A percentile compares a stretch with the other conserved stretches of the same genome.
Evolutionary conservation across 257 asterid species (phyloP).

Genomic region (Misopates orontium): DNA sequence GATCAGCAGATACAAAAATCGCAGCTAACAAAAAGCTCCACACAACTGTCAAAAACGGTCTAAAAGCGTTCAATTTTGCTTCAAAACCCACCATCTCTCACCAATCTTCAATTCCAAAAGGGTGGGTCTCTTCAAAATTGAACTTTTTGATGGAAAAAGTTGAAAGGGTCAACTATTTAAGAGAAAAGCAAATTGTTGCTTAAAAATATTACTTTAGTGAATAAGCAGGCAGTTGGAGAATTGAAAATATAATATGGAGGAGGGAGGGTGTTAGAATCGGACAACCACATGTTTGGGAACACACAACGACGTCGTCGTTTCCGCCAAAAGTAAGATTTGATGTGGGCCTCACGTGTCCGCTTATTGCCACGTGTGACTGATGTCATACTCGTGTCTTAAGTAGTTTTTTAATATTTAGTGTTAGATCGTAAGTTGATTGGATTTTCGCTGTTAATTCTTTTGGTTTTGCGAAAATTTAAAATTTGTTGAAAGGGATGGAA

Average conservation of each 20-base stretch:
- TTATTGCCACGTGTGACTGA: constrained; percentile 17
- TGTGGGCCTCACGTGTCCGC: constrained; percentile 21
- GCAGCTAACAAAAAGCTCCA: constrained; percentile 82
- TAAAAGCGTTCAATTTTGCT: constrained; percentile 58
- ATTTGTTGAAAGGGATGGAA: too few relatives aligned
- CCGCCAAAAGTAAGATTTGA: not conserved
- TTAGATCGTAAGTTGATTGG: not conserved
- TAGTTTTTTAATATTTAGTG: not conserved
- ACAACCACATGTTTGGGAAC: constrained; percentile 1
- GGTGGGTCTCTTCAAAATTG: too few relatives aligned
- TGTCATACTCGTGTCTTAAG: not conserved
- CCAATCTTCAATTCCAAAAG: too few relatives aligned
- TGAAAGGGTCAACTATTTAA: too few relatives aligned
- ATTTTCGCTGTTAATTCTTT: too few relatives aligned
- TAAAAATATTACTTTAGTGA: too few relatives aligned
- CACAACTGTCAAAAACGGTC: constrained; percentile 54
- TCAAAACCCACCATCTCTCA: constrained; percentile 55
- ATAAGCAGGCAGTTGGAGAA: too few relatives aligned
- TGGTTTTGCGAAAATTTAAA: too few relatives aligned
- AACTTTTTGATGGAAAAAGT: too few relatives aligned
- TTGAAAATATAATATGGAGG: too few relatives aligned
- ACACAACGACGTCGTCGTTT: constrained; percentile 30
- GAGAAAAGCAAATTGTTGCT: too few relatives aligned
- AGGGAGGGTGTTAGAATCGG: not conserved
- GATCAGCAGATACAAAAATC: constrained; percentile 85